A percentile compares a stretch with the other conserved stretches of the same genome.
Evolutionary conservation across 2,329 filamentous ascomycete species (phyloP).

Genomic region (Stagonosporopsis cucurbitacearum): DNA sequence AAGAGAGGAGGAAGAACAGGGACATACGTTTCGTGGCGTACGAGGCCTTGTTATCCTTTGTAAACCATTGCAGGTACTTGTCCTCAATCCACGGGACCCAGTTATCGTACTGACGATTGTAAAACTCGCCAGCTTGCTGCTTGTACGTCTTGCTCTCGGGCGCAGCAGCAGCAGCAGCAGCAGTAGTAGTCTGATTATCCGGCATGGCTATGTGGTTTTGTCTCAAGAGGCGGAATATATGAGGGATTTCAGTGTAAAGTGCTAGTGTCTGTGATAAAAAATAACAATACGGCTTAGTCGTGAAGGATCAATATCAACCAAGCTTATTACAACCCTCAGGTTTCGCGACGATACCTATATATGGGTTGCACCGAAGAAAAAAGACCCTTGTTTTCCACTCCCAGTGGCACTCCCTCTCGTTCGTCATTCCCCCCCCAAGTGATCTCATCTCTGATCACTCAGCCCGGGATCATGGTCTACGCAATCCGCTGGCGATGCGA

Average conservation of each 20-base stretch:
- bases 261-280: background rate
- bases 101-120: constrained; percentile 74
- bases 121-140: constrained; percentile 56
- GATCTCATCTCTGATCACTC: constrained; percentile 20
- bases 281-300: background rate
- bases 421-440: constrained; percentile 16
- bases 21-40: constrained; percentile 70
- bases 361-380: background rate
- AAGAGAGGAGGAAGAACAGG: background rate
- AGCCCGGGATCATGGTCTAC: constrained; percentile 13
- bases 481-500: constrained; percentile 1
- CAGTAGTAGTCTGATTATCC: constrained; percentile 6
- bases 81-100: constrained; percentile 83
- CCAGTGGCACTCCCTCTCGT: too few relatives aligned
- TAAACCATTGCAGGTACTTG: constrained; percentile 73
- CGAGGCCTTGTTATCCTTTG: constrained; percentile 77
- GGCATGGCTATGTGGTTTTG: background rate
- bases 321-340: background rate
- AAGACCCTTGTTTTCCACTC: background rate
- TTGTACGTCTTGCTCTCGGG: constrained; percentile 38
- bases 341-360: constrained; percentile 6
- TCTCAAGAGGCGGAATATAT: background rate
- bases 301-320: background rate
- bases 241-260: too few relatives aligned
- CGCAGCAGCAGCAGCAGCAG: too few relatives aligned